phyloP scores from a whole-genome alignment of 495 filamentous ascomycete genomes.

The Hypoxylon fuscum region DNA sequence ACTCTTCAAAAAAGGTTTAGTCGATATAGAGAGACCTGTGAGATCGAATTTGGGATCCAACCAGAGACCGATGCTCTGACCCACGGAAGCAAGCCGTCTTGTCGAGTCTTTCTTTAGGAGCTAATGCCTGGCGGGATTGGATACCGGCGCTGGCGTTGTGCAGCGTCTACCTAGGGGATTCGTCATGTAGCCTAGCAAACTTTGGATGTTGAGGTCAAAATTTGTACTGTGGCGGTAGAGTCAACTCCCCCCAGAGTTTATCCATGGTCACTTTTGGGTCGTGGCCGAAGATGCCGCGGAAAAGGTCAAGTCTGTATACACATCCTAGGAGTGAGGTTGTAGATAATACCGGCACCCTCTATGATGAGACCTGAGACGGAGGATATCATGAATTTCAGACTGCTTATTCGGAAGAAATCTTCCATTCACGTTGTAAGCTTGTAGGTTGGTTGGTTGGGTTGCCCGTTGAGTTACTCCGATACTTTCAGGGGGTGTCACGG shows the following conservation, averaged over 20 bases:
- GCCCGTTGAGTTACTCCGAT: neutral
- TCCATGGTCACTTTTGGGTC: no score
- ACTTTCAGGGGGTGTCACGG: slow-evolving; percentile 26
- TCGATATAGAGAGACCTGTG: no score
- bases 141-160: neutral
- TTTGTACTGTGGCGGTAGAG: neutral
- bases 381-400: neutral
- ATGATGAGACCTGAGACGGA: neutral
- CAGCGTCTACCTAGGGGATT: neutral
- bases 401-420: neutral
- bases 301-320: neutral
- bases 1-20: no score
- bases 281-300: slow-evolving; percentile 21
- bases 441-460: neutral
- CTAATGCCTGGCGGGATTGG: no score
- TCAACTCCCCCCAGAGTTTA: neutral
- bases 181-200: neutral
- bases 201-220: neutral
- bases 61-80: no score
- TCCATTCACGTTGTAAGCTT: neutral
- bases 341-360: slow-evolving; percentile 6
- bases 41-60: no score
- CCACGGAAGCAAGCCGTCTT: no score
- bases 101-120: no score
- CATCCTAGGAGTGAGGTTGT: slow-evolving; percentile 1